Base-by-base conservation (phyloP, 805 yeast species). In the Huiozyma sinensis region DNA sequence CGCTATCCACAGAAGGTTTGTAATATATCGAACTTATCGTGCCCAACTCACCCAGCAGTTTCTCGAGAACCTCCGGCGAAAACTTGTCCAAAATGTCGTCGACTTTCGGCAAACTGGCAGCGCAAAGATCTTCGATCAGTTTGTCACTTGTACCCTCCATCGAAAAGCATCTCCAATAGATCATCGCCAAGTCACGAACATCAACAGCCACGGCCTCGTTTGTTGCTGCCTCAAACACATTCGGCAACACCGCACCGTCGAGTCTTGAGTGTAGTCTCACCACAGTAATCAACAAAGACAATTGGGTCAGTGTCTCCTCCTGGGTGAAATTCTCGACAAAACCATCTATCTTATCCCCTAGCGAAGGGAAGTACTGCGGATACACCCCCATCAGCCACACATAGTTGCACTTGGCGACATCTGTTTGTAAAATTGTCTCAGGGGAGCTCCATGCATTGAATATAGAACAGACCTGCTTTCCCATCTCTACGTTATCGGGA, bases 21-120 rank as follows among this genome's bases (percentile, higher is more conserved):
- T 83, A 94, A 57, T 86, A 86, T 2, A 92, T 92, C 0, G 97
- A 86, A 34, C 95, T 81, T 48, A 92, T 72, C 7, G 92, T 82
- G 3, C 94, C 80, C 44, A 90, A 65, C 58, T 90, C 95, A n/a
- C 67, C 59, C 30, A 90, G 57, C 41, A 92, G 70, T 49, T 77
- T 81, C 36, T 79, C 76, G 45, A 89, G 71, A 5, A 87, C 69
- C 24, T 69, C 71, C 0, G 85, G 81, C 36, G 86, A 79, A 55
- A 89, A 81, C 13, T 71, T 64, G 36, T 87, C 81, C 30, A 89
- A 76, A 1, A 88, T 81, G 2, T 86, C 73, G 38, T 77, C 74
- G 46, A 92, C 76, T 7, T 77, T 75, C 9, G 95, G 95, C 42
- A 83, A 71, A 6, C 69, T 38, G 68, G 64, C 39, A 50, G 65